These are phyloP conservation scores for Podospora conica DNA, from an alignment of 495 filamentous ascomycete genomes.

Conservation along the genomic window DNA sequence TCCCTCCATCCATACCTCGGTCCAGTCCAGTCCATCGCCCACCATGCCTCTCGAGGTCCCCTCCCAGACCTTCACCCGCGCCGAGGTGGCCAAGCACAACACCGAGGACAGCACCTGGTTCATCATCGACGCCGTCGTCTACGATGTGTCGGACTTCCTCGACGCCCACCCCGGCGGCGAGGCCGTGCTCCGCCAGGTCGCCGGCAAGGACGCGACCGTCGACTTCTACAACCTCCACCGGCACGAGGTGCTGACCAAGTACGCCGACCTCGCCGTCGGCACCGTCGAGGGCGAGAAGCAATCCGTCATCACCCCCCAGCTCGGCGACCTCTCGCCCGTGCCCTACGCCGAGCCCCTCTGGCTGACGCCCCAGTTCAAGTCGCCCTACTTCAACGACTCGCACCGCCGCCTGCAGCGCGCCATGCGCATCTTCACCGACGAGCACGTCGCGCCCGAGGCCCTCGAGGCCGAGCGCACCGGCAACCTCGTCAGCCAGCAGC, in stretches of 20 bases:
- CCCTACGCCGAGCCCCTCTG: slow-evolving; percentile 80
- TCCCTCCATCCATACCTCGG: not conserved
- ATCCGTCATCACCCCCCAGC: slow-evolving; percentile 62
- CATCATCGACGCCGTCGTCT: slow-evolving; percentile 84
- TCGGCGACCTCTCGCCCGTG: slow-evolving; percentile 65
- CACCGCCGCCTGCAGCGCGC: slow-evolving; percentile 66
- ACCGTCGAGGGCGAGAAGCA: slow-evolving; percentile 68
- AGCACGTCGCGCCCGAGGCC: slow-evolving; percentile 66
- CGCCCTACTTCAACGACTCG: slow-evolving; percentile 74
- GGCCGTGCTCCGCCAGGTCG: slow-evolving; percentile 76
- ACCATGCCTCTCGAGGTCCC: slow-evolving; percentile 25
- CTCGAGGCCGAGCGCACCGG: slow-evolving; percentile 72
- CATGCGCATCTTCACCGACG: slow-evolving; percentile 67
- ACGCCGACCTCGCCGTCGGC: slow-evolving; percentile 68
- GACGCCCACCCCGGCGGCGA: slow-evolving; percentile 87
- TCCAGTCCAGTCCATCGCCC: not conserved
- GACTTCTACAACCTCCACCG: slow-evolving; percentile 93
- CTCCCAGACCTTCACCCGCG: slow-evolving; percentile 58
- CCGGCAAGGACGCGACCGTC: slow-evolving; percentile 75
- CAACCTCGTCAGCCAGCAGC: slow-evolving; percentile 64
- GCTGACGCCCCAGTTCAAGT: slow-evolving; percentile 73
- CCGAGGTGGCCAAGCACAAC: slow-evolving; percentile 75
- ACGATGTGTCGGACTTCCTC: slow-evolving; percentile 88
- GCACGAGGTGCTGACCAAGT: slow-evolving; percentile 79
- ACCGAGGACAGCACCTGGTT: slow-evolving; percentile 71